These are phyloP conservation scores for Globisporangium echinulatum DNA, from an alignment of 352 stramenopile species.

Conservation along the genomic window DNA sequence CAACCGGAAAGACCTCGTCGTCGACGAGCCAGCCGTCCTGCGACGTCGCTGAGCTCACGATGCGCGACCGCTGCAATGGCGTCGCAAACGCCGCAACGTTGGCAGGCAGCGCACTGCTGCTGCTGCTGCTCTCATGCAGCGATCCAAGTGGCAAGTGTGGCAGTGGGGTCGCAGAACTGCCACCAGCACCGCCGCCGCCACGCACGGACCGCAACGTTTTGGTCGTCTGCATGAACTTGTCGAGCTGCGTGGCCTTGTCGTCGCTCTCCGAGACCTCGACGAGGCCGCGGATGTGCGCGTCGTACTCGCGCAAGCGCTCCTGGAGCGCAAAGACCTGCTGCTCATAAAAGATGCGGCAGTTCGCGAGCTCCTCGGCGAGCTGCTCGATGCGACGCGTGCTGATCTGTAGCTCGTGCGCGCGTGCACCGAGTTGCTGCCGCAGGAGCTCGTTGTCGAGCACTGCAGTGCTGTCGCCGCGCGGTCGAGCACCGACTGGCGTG, in stretches of 20 bases:
- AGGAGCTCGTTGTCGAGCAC: constrained; percentile 47
- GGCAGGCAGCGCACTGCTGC: not conserved
- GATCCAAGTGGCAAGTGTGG: not conserved
- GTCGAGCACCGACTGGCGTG: not conserved
- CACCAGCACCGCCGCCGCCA: constrained; percentile 26
- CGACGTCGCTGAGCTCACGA: constrained; percentile 22
- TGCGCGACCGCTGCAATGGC: constrained; percentile 14
- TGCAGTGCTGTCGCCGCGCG: constrained; percentile 12
- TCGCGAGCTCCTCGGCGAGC: constrained; percentile 37
- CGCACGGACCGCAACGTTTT: constrained; percentile 60
- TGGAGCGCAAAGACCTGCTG: constrained; percentile 34
- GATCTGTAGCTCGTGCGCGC: constrained; percentile 38
- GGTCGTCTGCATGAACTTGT: constrained; percentile 41
- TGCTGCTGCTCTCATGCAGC: not conserved
- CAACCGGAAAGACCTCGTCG: constrained; percentile 56
- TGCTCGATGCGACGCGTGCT: constrained; percentile 35
- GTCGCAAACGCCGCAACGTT: constrained; percentile 4
- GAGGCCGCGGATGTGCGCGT: constrained; percentile 35
- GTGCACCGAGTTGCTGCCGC: constrained; percentile 43
- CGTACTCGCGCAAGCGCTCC: constrained; percentile 43
- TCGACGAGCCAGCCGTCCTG: constrained; percentile 50
- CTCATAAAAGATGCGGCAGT: constrained; percentile 53
- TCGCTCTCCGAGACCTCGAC: constrained; percentile 39
- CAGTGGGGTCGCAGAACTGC: not conserved
- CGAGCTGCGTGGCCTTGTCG: constrained; percentile 33